A percentile compares a stretch with the other conserved stretches of the same genome.
These are phyloP conservation scores for sunflower (Helianthus annuus) DNA, from an alignment of 129 eudicot species.

Conservation along the genomic window HanXRQr2.0-SUNRISE NC_035436.2:200087611-200088110, in stretches of 20 bases:
- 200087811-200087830: constrained; percentile 69
- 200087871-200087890: constrained; percentile 88
- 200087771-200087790: constrained; percentile 58
- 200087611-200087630: constrained; percentile 70
- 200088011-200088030: too few relatives aligned
- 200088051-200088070: too few relatives aligned
- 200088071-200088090: too few relatives aligned
- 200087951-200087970: too few relatives aligned
- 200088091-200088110: too few relatives aligned
- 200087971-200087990: too few relatives aligned
- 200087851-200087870: constrained; percentile 74
- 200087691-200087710: constrained; percentile 48
- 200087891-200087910: constrained; percentile 82
- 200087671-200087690: constrained; percentile 82
- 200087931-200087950: constrained; percentile 22
- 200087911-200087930: constrained; percentile 84
- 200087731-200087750: background rate
- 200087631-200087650: constrained; percentile 91
- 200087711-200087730: background rate
- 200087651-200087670: constrained; percentile 80
- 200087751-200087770: constrained; percentile 9
- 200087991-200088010: too few relatives aligned
- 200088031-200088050: too few relatives aligned
- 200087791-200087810: constrained; percentile 87
- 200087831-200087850: constrained; percentile 57